Conservation (phyloP, 106 monocot genomes). For the Acanthochlamys bracteata region DNA sequence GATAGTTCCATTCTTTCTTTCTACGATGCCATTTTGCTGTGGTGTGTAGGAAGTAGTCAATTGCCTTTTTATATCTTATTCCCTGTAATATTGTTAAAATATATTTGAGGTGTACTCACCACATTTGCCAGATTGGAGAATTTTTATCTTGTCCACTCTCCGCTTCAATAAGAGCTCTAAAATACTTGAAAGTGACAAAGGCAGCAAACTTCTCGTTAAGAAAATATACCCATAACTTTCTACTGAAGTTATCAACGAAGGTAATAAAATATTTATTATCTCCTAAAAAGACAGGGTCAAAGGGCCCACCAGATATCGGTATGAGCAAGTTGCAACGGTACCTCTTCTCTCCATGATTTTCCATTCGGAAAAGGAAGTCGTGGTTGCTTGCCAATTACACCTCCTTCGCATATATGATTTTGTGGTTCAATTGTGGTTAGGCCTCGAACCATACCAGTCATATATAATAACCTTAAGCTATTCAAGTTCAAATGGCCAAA, state of each 20-base stretch:
- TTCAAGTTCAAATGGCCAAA: background rate
- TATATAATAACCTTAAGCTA: background rate
- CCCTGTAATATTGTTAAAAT: background rate
- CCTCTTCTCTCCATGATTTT: background rate
- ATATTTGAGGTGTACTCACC: background rate
- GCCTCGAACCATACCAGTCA: background rate
- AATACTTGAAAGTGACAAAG: too few relatives aligned
- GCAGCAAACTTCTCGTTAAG: too few relatives aligned
- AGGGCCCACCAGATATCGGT: background rate
- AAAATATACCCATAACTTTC: background rate
- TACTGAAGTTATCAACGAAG: background rate
- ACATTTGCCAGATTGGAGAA: background rate
- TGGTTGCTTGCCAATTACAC: background rate
- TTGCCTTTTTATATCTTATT: background rate
- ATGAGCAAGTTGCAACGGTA: background rate
- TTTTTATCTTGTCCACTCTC: background rate
- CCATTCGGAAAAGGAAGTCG: background rate
- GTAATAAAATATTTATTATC: background rate
- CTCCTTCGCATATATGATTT: background rate
- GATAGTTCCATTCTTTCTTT: background rate
- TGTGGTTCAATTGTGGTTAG: background rate
- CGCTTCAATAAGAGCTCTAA: too few relatives aligned
- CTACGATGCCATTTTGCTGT: background rate
- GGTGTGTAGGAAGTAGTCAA: background rate
- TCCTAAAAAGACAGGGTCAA: background rate